Percentiles rank a stretch among this genome's conserved stretches.
Evolutionary conservation across 2,329 filamentous ascomycete species (phyloP).

Genomic region (Monilinia fructigena): DNA sequence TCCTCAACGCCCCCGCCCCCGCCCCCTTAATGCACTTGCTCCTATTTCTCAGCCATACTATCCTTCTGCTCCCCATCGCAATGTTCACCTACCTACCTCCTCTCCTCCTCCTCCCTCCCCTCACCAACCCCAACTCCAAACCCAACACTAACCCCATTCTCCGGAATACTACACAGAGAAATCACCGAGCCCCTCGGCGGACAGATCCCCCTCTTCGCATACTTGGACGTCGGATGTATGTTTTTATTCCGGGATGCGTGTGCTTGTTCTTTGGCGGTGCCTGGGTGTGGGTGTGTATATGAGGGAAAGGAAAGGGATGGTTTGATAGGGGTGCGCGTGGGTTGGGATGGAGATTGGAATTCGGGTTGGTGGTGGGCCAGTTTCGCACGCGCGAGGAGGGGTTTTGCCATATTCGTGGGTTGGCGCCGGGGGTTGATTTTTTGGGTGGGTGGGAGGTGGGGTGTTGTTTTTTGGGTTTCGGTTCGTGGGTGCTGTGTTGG

Average conservation of each 20-base stretch:
- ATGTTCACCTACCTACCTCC: neutral
- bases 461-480: neutral
- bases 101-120: neutral
- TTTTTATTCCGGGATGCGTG: neutral
- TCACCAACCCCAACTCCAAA: neutral
- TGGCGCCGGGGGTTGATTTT: neutral
- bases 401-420: conserved; percentile 11
- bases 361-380: neutral
- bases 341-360: neutral
- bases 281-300: neutral
- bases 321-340: too few relatives aligned
- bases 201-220: neutral
- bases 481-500: neutral
- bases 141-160: neutral
- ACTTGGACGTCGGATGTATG: neutral
- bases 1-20: too few relatives aligned
- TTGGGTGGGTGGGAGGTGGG: neutral
- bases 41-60: too few relatives aligned
- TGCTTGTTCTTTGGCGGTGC: neutral
- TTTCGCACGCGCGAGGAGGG: conserved; percentile 5
- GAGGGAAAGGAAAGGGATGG: neutral
- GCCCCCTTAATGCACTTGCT: too few relatives aligned
- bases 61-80: neutral
- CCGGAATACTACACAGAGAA: conserved; percentile 8
- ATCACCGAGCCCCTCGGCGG: neutral